Conservation (phyloP, 129 eudicot species). For the Calendula officinalis region DNA sequence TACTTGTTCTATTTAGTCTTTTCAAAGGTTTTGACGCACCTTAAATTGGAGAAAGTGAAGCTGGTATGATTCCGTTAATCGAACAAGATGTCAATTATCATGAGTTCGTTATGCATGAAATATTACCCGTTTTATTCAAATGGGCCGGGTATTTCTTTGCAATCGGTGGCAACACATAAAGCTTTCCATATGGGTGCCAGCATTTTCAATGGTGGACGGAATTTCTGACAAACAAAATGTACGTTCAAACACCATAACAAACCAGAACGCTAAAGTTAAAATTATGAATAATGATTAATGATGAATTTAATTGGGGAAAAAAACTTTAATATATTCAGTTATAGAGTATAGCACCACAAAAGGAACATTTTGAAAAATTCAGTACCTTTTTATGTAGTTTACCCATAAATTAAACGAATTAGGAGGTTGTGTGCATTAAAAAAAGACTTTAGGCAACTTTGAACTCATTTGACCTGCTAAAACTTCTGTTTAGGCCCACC, state of each 20-base stretch:
- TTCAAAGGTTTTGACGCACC: not conserved
- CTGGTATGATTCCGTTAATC: constrained; percentile 1
- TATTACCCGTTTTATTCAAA: constrained; percentile 24
- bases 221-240: constrained; percentile 51
- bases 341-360: too few relatives aligned
- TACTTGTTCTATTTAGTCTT: too few relatives aligned
- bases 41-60: not conserved
- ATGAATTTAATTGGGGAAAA: too few relatives aligned
- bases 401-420: too few relatives aligned
- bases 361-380: too few relatives aligned
- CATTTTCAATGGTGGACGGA: constrained; percentile 69
- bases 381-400: too few relatives aligned
- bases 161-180: constrained; percentile 34
- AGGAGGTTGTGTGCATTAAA: too few relatives aligned
- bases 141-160: constrained; percentile 18
- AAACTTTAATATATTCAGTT: too few relatives aligned
- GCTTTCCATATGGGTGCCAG: constrained; percentile 45
- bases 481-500: too few relatives aligned
- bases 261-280: constrained; percentile 2
- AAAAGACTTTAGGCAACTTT: too few relatives aligned
- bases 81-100: constrained; percentile 3
- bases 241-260: constrained; percentile 12
- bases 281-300: too few relatives aligned
- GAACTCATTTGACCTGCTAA: too few relatives aligned
- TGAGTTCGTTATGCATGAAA: not conserved